phyloP scores from a whole-genome alignment of 2,329 filamentous ascomycete genomes.

The Colletotrichum abscissum region DNA sequence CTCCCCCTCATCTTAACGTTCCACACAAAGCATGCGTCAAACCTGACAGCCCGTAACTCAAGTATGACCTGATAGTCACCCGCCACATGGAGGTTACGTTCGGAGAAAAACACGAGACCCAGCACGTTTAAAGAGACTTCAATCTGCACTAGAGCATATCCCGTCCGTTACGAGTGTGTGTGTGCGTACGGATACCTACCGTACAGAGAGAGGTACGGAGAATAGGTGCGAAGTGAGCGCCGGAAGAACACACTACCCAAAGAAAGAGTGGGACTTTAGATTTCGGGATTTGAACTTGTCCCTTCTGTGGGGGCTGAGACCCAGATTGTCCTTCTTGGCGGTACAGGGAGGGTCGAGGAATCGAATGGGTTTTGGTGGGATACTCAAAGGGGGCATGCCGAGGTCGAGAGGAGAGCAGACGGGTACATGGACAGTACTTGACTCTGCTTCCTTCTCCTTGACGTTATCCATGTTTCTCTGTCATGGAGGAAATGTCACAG shows the following conservation, averaged over 20 bases:
- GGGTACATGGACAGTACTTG: background rate
- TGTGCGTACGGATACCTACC: too few species aligned
- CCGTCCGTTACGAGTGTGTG: background rate
- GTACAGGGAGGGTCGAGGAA: background rate
- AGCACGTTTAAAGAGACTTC: background rate
- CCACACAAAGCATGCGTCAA: background rate
- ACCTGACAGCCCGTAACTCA: background rate
- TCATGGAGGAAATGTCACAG: background rate
- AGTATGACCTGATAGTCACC: background rate
- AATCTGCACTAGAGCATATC: background rate
- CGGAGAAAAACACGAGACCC: conserved; percentile 17
- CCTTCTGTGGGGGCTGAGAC: conserved; percentile 19
- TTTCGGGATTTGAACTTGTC: conserved; percentile 27
- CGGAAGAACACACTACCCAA: background rate
- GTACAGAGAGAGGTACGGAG: too few species aligned
- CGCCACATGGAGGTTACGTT: conserved; percentile 4
- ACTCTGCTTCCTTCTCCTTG: background rate
- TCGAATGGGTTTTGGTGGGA: background rate
- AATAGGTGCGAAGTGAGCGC: background rate
- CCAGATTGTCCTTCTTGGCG: conserved; percentile 15
- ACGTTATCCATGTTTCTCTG: background rate
- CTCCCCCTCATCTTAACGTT: background rate
- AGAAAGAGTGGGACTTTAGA: conserved; percentile 9
- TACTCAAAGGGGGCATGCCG: conserved; percentile 1
- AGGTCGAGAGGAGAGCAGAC: background rate